Conservation (phyloP, 345 rosid species). For the Fremontodendron californicum region DNA sequence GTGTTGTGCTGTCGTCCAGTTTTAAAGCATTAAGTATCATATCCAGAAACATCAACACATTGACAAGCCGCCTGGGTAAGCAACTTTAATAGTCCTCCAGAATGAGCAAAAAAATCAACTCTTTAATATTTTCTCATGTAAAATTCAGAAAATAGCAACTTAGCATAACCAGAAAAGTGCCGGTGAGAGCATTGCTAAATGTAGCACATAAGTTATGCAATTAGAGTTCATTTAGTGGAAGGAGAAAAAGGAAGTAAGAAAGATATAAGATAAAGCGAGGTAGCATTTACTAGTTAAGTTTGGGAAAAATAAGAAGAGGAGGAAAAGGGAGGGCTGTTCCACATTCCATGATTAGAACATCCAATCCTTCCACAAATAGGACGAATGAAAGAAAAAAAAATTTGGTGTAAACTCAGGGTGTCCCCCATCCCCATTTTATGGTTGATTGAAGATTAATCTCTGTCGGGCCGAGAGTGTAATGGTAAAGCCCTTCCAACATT, state of each 20-base stretch:
- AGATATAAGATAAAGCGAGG: background rate
- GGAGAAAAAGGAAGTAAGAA: background rate
- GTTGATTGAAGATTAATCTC: too few species aligned
- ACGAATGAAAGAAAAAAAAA: too few species aligned
- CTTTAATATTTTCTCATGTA: too few species aligned
- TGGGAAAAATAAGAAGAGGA: background rate
- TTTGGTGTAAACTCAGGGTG: too few species aligned
- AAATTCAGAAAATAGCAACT: background rate
- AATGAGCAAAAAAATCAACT: background rate
- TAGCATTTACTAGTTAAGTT: background rate
- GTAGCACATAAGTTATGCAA: background rate
- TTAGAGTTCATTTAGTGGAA: background rate
- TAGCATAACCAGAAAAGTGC: background rate
- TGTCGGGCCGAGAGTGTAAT: too few species aligned
- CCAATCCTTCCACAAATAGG: too few species aligned
- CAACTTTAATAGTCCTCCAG: background rate
- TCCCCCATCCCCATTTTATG: too few species aligned
- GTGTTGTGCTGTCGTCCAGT: background rate
- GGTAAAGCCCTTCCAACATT: too few species aligned
- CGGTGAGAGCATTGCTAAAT: background rate
- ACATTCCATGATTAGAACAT: background rate
- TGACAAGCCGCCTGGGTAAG: background rate
- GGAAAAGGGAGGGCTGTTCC: background rate
- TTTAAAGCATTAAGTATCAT: background rate
- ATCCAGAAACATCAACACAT: background rate